Base-by-base conservation (phyloP, 441 rosid species). In the Manihot esculenta region DNA sequence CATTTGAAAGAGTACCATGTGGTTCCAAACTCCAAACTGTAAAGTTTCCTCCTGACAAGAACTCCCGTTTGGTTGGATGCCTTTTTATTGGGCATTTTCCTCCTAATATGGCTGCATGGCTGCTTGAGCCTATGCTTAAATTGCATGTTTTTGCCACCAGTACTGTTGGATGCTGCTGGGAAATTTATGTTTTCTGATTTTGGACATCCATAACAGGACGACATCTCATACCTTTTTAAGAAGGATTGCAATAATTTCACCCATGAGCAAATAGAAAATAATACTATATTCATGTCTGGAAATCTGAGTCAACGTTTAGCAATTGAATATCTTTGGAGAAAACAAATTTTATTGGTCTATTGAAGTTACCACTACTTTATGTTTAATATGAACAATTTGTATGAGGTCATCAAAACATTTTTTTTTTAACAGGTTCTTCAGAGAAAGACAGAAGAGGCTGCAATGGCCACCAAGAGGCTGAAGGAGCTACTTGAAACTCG, bases 361-460 rank as follows among this genome's bases (percentile, higher is more conserved):
- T 30, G 64, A 33, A 5, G 20, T 38, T 47, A n/a, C 10, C 17
- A 23, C 64, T 72, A 57, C 49, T 72, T 73, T 9, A 20, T 45
- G 27, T 30, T n/a, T 66, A 23, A 38, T 20, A 56, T 27, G 49
- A 68, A 38, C 69, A 53, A 64, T 53, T 44, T 49, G 48, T 35
- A 38, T 64, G 70, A 70, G 41, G 74, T 74, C 47, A 72, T 65
- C 49, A 12, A 38, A 70, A 66, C 44, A 45, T 23, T 21, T 66
- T 56, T 20, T 58, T 69, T 75, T 69, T n/a, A n/a, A n/a, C 84
- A 96, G 99, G 98, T 96, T 86, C 98, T 96, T 71, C 99, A 96
- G 61, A 88, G 99, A 80, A 96, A 96, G 85, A 96, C 99, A 54
- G 99, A 93, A 81, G 99, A 96, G 84, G 98, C 99, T 76, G 94